Evolutionary conservation across 352 stramenopile species (phyloP), one percentile per base, ranked within the genome.

Genomic region (Phytophthora lateralis): DNA sequence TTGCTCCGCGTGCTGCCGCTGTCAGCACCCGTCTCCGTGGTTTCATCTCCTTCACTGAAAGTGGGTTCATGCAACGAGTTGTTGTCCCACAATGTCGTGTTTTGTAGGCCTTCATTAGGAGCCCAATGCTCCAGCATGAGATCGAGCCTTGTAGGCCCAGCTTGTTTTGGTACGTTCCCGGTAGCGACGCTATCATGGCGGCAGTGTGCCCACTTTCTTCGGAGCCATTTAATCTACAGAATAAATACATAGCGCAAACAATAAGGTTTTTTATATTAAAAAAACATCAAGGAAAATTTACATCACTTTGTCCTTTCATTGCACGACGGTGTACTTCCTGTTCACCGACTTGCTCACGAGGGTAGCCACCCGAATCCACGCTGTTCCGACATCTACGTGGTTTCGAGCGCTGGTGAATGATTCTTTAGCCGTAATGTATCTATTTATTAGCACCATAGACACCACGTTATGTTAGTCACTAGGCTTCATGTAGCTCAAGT

Each of bases 91-190:
- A 55, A 18, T 11, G 49, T 20, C 35, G 49, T 39, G n/a, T 48
- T 56, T 20, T 56, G 49, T 8, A 56, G 5, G 15, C 37, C 24
- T 42, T 17, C 14, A 42, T 42, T 17, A 14, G 37, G 6, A 42
- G 21, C 49, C 49, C 49, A 56, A 15, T 56, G 49, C 20, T 56
- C 35, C 12, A 56, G 9, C 37, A 56, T 48, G 1, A 56, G 24
- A 9, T 56, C 37, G 26, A n/a, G n/a, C n/a, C n/a, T n/a, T 8
- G 21, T 9, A 20, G 26, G 26, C 2, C 6, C 26, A 2, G 26
- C 26, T 29, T 29, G 26, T 29, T 29, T 48, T 11, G 37, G 37
- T 5, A 46, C 35, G 10, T 56, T 56, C 6, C 49, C 49, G 10
- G 37, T 56, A 7, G 37, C 14, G 2, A 9, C 10, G 6, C 37